Evolutionary conservation across 1,139 yeast genomes (phyloP).

Genomic region (Saccharomycopsis hybrid): DNA sequence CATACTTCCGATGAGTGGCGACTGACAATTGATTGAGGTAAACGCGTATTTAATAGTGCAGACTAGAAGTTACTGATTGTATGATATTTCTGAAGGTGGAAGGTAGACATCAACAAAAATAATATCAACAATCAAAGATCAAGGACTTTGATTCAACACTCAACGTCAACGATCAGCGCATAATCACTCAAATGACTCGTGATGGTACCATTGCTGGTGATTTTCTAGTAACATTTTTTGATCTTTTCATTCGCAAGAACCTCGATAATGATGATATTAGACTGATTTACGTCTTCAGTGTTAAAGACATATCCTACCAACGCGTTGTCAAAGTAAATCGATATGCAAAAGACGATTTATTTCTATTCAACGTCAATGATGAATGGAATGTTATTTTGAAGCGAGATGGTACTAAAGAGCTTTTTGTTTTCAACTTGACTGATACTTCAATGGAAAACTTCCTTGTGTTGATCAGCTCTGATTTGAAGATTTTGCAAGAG

Average conservation of each 20-base stretch:
- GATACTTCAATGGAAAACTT: not conserved
- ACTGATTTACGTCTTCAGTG: conserved; percentile 1
- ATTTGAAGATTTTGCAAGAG: not conserved
- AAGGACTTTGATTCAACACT: too few relatives aligned
- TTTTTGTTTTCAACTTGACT: conserved; percentile 3
- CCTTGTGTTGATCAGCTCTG: not conserved
- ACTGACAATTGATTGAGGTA: too few relatives aligned
- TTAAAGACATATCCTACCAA: not conserved
- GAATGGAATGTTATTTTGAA: conserved; percentile 6
- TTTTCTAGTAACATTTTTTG: conserved; percentile 3
- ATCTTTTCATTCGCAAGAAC: conserved; percentile 1
- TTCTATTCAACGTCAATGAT: conserved; percentile 4
- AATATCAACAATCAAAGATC: too few relatives aligned
- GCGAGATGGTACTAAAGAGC: not conserved
- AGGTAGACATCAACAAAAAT: too few relatives aligned
- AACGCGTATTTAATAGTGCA: too few relatives aligned
- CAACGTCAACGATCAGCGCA: too few relatives aligned
- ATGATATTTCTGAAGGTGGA: too few relatives aligned
- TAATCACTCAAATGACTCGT: too few relatives aligned
- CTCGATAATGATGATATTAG: conserved; percentile 3
- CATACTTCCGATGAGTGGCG: too few relatives aligned
- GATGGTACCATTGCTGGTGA: not conserved
- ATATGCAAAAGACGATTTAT: conserved; percentile 1
- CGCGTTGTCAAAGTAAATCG: conserved; percentile 4
- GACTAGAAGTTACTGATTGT: too few relatives aligned